phyloP scores from a whole-genome alignment of 768 basidiomycete genomes.

The Phaffia tasmanica region DNA sequence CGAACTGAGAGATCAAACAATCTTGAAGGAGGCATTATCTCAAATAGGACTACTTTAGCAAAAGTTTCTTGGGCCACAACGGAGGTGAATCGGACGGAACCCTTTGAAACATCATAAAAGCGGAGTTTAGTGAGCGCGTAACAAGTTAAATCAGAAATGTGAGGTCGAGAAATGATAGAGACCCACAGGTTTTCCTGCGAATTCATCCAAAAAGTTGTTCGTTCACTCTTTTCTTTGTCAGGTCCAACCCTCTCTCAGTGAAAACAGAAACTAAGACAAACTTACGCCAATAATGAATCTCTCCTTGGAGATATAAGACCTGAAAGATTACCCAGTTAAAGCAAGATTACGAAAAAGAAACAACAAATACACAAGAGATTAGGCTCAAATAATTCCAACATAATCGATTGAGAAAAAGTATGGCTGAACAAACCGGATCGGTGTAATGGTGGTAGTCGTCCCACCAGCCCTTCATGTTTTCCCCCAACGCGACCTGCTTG shows the following conservation, averaged over 20 bases:
- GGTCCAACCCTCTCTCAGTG: too few species aligned
- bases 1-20: slow-evolving; percentile 13
- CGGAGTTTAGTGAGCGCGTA: too few species aligned
- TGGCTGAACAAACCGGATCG: slow-evolving; percentile 31
- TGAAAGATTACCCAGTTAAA: not conserved
- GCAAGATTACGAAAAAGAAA: not conserved
- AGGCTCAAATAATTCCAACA: not conserved
- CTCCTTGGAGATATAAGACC: slow-evolving; percentile 31
- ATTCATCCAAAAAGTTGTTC: too few species aligned
- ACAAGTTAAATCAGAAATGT: too few species aligned
- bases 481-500: slow-evolving; percentile 38
- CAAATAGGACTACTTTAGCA: slow-evolving; percentile 16
- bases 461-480: slow-evolving; percentile 39
- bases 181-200: too few species aligned
- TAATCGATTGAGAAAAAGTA: not conserved
- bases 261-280: not conserved
- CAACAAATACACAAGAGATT: not conserved
- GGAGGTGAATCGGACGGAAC: slow-evolving; percentile 22
- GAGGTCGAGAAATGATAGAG: too few species aligned
- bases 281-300: slow-evolving; percentile 26
- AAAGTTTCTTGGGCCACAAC: slow-evolving; percentile 10
- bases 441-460: slow-evolving; percentile 40
- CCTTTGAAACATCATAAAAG: not conserved
- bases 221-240: too few species aligned
- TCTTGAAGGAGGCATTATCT: slow-evolving; percentile 22